phyloP scores from a whole-genome alignment of 2,329 filamentous ascomycete genomes.

The Penicillium olsonii region DNA sequence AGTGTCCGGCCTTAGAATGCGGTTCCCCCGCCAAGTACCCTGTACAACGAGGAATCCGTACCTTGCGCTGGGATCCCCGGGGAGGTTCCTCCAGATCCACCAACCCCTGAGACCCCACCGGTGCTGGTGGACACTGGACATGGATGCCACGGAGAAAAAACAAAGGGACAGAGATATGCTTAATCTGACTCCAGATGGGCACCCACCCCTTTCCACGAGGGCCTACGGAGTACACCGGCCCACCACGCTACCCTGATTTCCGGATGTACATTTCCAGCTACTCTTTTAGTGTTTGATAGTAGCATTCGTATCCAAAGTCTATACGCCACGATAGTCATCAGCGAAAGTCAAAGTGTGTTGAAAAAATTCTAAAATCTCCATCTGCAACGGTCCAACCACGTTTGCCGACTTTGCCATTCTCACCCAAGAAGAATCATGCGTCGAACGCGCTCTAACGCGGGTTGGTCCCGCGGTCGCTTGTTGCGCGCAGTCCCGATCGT shows the following conservation, averaged over 20 bases:
- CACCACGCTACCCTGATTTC: not conserved
- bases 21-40: conserved; percentile 5
- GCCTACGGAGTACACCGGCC: conserved; percentile 4
- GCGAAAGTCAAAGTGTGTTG: conserved; percentile 1
- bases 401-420: not conserved
- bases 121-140: conserved; percentile 28
- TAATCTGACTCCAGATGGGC: conserved; percentile 29
- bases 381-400: not conserved
- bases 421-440: not conserved
- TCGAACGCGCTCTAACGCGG: not conserved
- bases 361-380: too few relatives aligned
- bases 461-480: not conserved
- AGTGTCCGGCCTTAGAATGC: not conserved
- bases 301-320: not conserved
- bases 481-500: conserved; percentile 18
- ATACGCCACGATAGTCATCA: not conserved
- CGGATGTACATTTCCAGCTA: not conserved
- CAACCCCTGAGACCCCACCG: conserved; percentile 20
- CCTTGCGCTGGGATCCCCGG: conserved; percentile 20
- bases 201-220: conserved; percentile 15
- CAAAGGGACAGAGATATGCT: conserved; percentile 28
- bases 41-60: conserved; percentile 9
- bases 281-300: not conserved
- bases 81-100: conserved; percentile 27
- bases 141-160: conserved; percentile 29